These are phyloP conservation scores for Eucalyptus rudis DNA, from an alignment of 345 rosid genomes.

Conservation along the genomic window DNA sequence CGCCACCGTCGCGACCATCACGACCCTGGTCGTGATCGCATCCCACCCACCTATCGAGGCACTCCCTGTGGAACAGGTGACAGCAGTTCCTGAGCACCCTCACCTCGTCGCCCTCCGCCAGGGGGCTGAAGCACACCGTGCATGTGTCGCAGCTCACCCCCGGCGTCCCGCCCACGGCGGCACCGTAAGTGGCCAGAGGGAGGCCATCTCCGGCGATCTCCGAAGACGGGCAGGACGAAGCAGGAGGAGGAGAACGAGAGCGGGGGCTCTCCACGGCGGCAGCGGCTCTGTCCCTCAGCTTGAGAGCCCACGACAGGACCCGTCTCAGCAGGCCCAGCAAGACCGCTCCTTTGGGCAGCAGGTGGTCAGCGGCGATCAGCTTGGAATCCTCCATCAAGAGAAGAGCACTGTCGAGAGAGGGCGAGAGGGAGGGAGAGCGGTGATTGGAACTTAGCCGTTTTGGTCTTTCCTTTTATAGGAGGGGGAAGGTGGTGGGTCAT, in stretches of 20 bases:
- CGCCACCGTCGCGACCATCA: slow-evolving; percentile 7
- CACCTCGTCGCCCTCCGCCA: slow-evolving; percentile 42
- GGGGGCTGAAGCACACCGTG: slow-evolving; percentile 52
- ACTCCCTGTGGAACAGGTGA: slow-evolving; percentile 73
- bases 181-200: slow-evolving; percentile 34
- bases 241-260: not conserved
- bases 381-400: not conserved
- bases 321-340: slow-evolving; percentile 46
- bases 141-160: slow-evolving; percentile 39
- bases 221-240: not conserved
- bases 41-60: slow-evolving; percentile 74
- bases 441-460: not conserved
- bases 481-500: not conserved
- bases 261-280: not conserved
- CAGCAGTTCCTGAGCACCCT: slow-evolving; percentile 66
- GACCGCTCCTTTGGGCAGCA: slow-evolving; percentile 56
- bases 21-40: not conserved
- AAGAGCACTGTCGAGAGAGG: not conserved
- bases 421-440: not conserved
- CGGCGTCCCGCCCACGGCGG: slow-evolving; percentile 14
- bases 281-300: slow-evolving; percentile 1
- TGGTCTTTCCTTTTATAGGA: not conserved
- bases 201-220: slow-evolving; percentile 33
- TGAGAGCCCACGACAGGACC: slow-evolving; percentile 36
- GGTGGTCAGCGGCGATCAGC: slow-evolving; percentile 10